Percentiles rank a stretch among this genome's conserved stretches.
phyloP scores from a whole-genome alignment of 2,329 filamentous ascomycete genomes.

The Colletotrichum navitas region DNA sequence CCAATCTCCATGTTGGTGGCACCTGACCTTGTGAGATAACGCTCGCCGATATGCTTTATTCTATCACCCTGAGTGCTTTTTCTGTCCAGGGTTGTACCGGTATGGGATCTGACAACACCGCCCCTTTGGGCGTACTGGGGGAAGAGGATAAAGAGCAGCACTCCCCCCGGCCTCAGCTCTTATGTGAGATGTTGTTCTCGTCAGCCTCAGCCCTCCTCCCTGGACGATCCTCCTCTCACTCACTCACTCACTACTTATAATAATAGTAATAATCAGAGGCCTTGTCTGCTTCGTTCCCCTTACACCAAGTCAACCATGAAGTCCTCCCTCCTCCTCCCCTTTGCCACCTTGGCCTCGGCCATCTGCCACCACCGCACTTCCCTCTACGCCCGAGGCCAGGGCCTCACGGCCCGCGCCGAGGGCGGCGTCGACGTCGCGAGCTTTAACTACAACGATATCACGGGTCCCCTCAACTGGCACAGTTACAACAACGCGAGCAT shows the following conservation, averaged over 20 bases:
- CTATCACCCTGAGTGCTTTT: background rate
- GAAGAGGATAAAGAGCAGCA: constrained; percentile 28
- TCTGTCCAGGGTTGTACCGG: background rate
- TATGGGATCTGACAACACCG: background rate
- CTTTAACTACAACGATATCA: constrained; percentile 57
- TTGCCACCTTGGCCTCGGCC: constrained; percentile 45
- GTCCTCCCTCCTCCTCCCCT: constrained; percentile 40
- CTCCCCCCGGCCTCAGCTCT: background rate
- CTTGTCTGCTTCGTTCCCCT: background rate
- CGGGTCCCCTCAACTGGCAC: constrained; percentile 67
- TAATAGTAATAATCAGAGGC: background rate
- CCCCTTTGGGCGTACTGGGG: background rate
- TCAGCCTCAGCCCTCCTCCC: constrained; percentile 3
- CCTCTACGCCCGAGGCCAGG: constrained; percentile 47
- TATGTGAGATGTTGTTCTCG: background rate
- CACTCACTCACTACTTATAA: background rate
- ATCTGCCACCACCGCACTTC: constrained; percentile 54
- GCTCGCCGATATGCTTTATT: constrained; percentile 1
- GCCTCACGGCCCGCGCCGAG: constrained; percentile 26
- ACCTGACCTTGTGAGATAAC: constrained; percentile 28
- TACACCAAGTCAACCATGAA: constrained; percentile 43
- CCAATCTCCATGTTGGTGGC: background rate
- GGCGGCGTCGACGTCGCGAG: constrained; percentile 50
- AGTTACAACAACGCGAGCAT: constrained; percentile 57
- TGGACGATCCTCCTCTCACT: background rate